Percentiles rank a stretch among this genome's conserved stretches.
These are phyloP conservation scores for Kodamaea sp. DNA, from an alignment of 1,139 yeast genomes.

Conservation along the genomic window DNA sequence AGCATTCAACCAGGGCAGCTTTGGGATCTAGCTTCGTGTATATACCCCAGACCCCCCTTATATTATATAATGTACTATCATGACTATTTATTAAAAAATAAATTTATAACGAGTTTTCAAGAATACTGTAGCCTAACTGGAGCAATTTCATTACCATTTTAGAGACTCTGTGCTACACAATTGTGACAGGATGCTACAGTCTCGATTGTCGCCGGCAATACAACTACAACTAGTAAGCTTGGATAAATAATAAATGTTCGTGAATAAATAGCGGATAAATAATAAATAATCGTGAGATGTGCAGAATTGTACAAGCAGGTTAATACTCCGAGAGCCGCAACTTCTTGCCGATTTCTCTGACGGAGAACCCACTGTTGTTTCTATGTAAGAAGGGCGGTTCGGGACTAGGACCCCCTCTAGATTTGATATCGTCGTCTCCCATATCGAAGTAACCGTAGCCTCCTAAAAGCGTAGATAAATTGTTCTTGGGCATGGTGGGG, in stretches of 20 bases:
- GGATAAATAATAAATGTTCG: constrained; percentile 4
- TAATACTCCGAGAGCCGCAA: constrained; percentile 72
- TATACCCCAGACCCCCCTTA: no score
- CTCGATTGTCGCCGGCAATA: no score
- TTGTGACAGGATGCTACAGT: no score
- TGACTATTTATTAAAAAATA: no score
- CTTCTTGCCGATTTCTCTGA: constrained; percentile 70
- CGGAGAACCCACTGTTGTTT: constrained; percentile 48
- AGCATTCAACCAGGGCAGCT: constrained; percentile 42
- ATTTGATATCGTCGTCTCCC: constrained; percentile 68
- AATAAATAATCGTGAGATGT: constrained; percentile 1
- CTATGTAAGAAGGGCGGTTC: constrained; percentile 58
- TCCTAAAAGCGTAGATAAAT: constrained; percentile 58
- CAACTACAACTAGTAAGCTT: no score
- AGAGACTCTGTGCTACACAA: no score
- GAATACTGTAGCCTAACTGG: no score
- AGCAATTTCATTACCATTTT: no score
- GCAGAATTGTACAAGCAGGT: constrained; percentile 1
- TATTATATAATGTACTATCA: no score
- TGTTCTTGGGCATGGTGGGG: constrained; percentile 6
- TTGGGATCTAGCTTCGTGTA: no score
- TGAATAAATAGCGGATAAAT: constrained; percentile 5
- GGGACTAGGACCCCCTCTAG: constrained; percentile 72
- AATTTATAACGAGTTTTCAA: no score
- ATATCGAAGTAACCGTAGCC: constrained; percentile 80